A percentile compares a stretch with the other conserved stretches of the same genome.
Conservation (phyloP, 2,329 filamentous ascomycete genomes). For the Aspergillus amoenus region DNA sequence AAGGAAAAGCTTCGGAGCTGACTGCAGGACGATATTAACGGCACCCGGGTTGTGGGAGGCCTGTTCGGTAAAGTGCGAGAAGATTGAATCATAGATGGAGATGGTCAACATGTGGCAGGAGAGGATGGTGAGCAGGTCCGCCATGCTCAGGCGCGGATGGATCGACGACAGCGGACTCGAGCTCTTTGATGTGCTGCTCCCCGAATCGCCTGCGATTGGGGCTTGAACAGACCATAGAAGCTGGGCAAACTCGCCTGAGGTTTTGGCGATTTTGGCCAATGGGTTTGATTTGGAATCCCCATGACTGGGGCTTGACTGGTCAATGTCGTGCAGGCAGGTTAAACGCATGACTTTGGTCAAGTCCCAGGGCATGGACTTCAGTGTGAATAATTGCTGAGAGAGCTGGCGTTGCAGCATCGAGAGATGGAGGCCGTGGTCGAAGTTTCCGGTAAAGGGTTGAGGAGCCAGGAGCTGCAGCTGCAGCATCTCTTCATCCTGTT, state of each 20-base stretch:
- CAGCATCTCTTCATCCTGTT: not conserved
- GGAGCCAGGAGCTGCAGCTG: not conserved
- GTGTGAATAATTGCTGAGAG: not conserved
- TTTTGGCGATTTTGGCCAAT: not conserved
- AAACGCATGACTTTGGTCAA: not conserved
- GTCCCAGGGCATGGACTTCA: not conserved
- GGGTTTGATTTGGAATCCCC: not conserved
- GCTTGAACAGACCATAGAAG: not conserved
- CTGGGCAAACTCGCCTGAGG: not conserved
- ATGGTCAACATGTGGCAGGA: not conserved
- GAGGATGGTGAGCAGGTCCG: not conserved
- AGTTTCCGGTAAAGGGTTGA: not conserved
- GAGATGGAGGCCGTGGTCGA: not conserved
- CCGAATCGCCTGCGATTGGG: not conserved
- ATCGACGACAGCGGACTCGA: not conserved
- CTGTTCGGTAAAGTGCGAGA: not conserved
- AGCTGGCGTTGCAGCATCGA: not conserved
- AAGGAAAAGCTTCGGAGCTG: not conserved
- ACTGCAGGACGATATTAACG: not conserved
- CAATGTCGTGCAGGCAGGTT: not conserved
- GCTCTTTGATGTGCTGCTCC: not conserved
- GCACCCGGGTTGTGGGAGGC: not conserved
- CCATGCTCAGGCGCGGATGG: not conserved
- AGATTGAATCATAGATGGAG: not conserved
- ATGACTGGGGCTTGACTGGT: not conserved